Conservation (phyloP, 192 early-diverging fungal species). For the Coemansia sp. region DNA sequence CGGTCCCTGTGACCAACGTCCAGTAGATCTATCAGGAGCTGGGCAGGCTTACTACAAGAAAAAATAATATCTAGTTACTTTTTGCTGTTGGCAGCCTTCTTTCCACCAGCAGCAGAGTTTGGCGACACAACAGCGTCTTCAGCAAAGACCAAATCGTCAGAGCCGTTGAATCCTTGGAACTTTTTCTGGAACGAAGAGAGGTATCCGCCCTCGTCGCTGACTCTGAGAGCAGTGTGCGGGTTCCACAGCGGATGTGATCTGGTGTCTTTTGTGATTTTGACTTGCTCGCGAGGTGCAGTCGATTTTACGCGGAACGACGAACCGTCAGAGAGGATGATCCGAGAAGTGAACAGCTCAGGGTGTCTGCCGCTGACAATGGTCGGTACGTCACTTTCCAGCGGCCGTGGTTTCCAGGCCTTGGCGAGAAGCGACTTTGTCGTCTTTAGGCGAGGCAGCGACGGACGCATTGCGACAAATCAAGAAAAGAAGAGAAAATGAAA, state of each 20-base stretch:
- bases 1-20: too few species aligned
- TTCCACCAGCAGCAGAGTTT: slow-evolving; percentile 4
- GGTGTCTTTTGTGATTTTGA: slow-evolving; percentile 89
- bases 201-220: slow-evolving; percentile 77
- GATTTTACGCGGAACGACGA: slow-evolving; percentile 77
- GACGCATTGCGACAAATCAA: slow-evolving; percentile 18
- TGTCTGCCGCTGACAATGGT: slow-evolving; percentile 16
- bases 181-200: slow-evolving; percentile 77
- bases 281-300: slow-evolving; percentile 79
- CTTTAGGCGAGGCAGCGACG: slow-evolving; percentile 18
- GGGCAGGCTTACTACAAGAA: too few species aligned
- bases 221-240: slow-evolving; percentile 56
- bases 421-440: slow-evolving; percentile 27
- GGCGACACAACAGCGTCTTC: slow-evolving; percentile 12
- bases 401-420: slow-evolving; percentile 42
- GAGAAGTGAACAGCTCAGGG: slow-evolving; percentile 77
- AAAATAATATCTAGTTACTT: background rate
- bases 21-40: too few species aligned
- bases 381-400: background rate
- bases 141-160: slow-evolving; percentile 34
- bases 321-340: slow-evolving; percentile 85
- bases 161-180: slow-evolving; percentile 66
- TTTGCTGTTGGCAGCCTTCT: slow-evolving; percentile 13
- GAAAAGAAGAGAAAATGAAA: background rate
- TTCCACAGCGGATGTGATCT: slow-evolving; percentile 94